Conservation (phyloP, 176 grass and related monocot genomes). For the Zoysia japonica region DNA sequence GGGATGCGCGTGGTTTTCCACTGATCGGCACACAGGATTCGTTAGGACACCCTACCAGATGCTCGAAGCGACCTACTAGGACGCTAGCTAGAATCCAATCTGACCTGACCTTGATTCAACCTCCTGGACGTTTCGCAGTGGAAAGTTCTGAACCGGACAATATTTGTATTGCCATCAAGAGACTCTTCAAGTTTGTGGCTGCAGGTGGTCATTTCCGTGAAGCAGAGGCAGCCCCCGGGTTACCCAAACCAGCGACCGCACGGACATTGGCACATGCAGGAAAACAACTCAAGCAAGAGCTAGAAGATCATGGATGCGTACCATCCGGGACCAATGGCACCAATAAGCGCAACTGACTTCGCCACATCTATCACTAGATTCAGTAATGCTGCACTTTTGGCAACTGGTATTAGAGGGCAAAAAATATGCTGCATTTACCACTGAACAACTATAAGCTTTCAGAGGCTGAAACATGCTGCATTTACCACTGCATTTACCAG, state of each 20-base stretch:
- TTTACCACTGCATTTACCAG: too few relatives aligned
- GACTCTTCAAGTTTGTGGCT: neutral
- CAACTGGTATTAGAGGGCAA: neutral
- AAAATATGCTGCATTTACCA: neutral
- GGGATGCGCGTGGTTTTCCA: too few relatives aligned
- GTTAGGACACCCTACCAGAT: too few relatives aligned
- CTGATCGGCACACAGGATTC: too few relatives aligned
- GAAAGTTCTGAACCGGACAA: too few relatives aligned
- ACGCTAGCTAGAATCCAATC: too few relatives aligned
- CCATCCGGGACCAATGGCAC: neutral
- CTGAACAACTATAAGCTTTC: too few relatives aligned
- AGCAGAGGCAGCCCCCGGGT: conserved; percentile 6
- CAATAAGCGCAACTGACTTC: neutral
- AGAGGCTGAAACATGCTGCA: too few relatives aligned
- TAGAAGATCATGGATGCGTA: neutral
- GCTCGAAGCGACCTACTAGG: too few relatives aligned
- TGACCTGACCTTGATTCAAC: too few relatives aligned
- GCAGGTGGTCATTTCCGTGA: neutral
- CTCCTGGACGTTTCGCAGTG: too few relatives aligned
- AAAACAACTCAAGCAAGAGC: neutral
- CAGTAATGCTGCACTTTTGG: neutral
- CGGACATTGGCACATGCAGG: neutral
- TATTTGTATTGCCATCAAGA: neutral
- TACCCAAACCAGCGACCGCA: conserved; percentile 10
- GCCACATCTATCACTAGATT: neutral